Evolutionary conservation across 495 filamentous ascomycete species (phyloP).

Genomic region (Xylaria bambusicola): DNA sequence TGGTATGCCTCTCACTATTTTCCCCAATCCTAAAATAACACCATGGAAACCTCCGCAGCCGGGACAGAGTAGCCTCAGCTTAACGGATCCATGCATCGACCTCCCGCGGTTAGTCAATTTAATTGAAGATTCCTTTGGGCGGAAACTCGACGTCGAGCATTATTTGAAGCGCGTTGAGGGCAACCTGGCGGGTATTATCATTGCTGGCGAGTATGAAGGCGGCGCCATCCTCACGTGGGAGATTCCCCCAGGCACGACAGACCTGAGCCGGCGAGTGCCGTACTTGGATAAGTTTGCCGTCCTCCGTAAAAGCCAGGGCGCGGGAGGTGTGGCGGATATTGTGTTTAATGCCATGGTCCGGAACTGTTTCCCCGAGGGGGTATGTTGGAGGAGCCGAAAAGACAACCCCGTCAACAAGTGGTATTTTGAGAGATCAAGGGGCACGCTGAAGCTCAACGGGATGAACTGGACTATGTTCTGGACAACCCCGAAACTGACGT

Average conservation of each 20-base stretch:
- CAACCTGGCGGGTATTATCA: slow-evolving; percentile 83
- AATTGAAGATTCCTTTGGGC: slow-evolving; percentile 92
- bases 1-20: slow-evolving; percentile 83
- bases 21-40: slow-evolving; percentile 64
- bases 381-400: slow-evolving; percentile 79
- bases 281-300: slow-evolving; percentile 99
- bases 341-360: slow-evolving; percentile 95
- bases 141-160: slow-evolving; percentile 77
- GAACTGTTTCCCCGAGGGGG: slow-evolving; percentile 76
- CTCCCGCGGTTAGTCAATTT: slow-evolving; percentile 78
- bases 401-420: slow-evolving; percentile 89
- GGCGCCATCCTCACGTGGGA: slow-evolving; percentile 97
- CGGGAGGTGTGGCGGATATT: slow-evolving; percentile 89
- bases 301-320: slow-evolving; percentile 81
- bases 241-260: slow-evolving; percentile 61
- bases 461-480: slow-evolving; percentile 97
- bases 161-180: slow-evolving; percentile 78
- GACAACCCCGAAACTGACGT: slow-evolving; percentile 68
- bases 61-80: slow-evolving; percentile 52
- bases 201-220: slow-evolving; percentile 96
- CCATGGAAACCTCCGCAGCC: slow-evolving; percentile 68
- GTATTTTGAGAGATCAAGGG: slow-evolving; percentile 89
- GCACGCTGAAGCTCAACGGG: slow-evolving; percentile 74
- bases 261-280: slow-evolving; percentile 67
- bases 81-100: slow-evolving; percentile 80